These are phyloP conservation scores for Zanthoxylum bungeanum DNA, from an alignment of 345 rosid species.

Conservation along the genomic window DNA sequence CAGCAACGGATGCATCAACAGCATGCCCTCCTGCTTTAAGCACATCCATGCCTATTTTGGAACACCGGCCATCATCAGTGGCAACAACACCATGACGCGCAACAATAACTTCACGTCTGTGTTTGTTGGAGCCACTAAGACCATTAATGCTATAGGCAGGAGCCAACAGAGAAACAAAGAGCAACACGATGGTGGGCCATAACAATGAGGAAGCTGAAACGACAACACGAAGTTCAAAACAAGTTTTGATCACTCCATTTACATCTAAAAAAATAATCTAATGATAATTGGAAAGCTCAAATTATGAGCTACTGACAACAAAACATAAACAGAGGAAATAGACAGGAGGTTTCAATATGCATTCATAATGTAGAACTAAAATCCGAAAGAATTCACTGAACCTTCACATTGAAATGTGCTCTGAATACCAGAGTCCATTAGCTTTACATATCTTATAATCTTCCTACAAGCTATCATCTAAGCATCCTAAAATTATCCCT, in stretches of 20 bases:
- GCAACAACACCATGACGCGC: constrained; percentile 46
- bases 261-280: background rate
- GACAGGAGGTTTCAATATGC: background rate
- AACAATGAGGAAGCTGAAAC: constrained; percentile 1
- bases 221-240: background rate
- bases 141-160: background rate
- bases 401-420: background rate
- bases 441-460: accelerated
- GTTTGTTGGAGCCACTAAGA: background rate
- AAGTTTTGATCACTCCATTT: background rate
- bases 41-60: constrained; percentile 31
- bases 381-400: background rate
- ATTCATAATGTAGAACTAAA: background rate
- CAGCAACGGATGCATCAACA: constrained; percentile 55
- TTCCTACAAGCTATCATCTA: background rate
- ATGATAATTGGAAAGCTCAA: no score
- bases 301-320: background rate
- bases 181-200: constrained; percentile 6
- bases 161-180: constrained; percentile 10
- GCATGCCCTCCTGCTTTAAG: constrained; percentile 55
- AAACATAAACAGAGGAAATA: background rate
- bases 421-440: background rate
- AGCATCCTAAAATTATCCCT: background rate
- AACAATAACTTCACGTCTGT: constrained; percentile 25
- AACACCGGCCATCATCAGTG: constrained; percentile 51